Percentiles rank a stretch among this genome's conserved stretches.
These are phyloP conservation scores for Mitragyna speciosa DNA, from an alignment of 257 asterid genomes.

Conservation along the genomic window DNA sequence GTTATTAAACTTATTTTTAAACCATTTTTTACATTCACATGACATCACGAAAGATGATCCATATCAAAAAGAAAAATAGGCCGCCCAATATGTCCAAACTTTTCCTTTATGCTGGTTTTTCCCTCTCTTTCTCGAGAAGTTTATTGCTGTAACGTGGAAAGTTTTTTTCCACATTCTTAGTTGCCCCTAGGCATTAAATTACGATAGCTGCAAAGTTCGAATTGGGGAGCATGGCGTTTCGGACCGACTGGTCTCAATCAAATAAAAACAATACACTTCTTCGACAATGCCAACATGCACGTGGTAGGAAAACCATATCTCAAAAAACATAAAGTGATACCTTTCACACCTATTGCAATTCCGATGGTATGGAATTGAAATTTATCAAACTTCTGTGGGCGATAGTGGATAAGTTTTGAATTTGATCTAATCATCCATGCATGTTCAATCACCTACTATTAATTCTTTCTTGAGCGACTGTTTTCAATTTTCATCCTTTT, in stretches of 20 bases:
- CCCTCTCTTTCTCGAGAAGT: too few species aligned
- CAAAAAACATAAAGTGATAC: conserved; percentile 8
- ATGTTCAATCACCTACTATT: not conserved
- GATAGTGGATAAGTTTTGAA: not conserved
- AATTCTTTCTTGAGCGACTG: not conserved
- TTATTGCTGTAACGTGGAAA: too few species aligned
- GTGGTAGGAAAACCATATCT: not conserved
- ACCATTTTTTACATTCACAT: too few species aligned
- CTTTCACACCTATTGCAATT: conserved; percentile 21
- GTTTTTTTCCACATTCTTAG: not conserved
- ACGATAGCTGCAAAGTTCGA: conserved; percentile 24
- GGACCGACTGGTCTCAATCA: conserved; percentile 26
- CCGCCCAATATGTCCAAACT: not conserved
- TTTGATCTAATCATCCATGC: conserved; percentile 13
- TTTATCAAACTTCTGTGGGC: conserved; percentile 5
- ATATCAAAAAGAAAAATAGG: too few species aligned
- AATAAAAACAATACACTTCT: conserved; percentile 25
- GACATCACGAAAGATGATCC: too few species aligned
- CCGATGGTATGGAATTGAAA: not conserved
- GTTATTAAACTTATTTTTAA: too few species aligned
- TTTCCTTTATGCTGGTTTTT: not conserved
- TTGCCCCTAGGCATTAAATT: not conserved
- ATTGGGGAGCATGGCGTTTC: conserved; percentile 25
- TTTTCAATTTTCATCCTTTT: too few species aligned
- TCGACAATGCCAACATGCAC: conserved; percentile 17